These are phyloP conservation scores for Gloeopeniophorella convolvens DNA, from an alignment of 768 basidiomycete species.

Conservation along the genomic window DNA sequence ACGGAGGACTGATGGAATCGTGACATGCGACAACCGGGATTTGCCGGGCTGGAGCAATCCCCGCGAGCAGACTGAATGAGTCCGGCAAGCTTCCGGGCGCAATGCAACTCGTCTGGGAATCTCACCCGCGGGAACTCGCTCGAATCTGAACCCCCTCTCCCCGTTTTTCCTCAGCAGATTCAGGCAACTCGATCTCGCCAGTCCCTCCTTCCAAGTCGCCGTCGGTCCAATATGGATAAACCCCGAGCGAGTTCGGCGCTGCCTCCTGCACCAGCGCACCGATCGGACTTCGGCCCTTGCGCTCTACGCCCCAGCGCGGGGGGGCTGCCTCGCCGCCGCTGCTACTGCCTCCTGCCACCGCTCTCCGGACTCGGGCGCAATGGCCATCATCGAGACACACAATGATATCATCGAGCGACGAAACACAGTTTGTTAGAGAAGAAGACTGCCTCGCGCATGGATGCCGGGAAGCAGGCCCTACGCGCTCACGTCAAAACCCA, in stretches of 20 bases:
- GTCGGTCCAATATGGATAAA: conserved; percentile 14
- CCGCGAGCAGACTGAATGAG: neutral
- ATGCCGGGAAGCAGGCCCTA: neutral
- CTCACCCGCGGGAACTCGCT: conserved; percentile 12
- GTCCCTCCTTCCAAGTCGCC: conserved; percentile 12
- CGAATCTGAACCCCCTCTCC: neutral
- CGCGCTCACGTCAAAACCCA: conserved; percentile 12
- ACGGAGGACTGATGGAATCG: conserved; percentile 12
- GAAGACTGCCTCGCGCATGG: no score
- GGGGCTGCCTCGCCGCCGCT: no score
- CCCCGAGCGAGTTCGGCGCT: conserved; percentile 14
- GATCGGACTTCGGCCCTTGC: conserved; percentile 18
- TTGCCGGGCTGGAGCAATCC: neutral
- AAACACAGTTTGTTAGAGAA: conserved; percentile 2
- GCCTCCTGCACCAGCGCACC: neutral
- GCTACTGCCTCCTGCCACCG: no score
- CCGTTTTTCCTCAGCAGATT: conserved; percentile 12
- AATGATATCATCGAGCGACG: conserved; percentile 13
- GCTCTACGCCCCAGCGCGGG: no score
- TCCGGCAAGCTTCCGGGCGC: conserved; percentile 16
- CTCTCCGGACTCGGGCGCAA: no score
- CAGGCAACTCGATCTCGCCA: conserved; percentile 4
- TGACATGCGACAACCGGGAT: conserved; percentile 10
- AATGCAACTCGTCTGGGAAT: conserved; percentile 6
- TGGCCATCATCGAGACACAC: no score